Conservation (phyloP, 1,284 basidiomycete species). For the Neotropicomus parvogracilis region DNA sequence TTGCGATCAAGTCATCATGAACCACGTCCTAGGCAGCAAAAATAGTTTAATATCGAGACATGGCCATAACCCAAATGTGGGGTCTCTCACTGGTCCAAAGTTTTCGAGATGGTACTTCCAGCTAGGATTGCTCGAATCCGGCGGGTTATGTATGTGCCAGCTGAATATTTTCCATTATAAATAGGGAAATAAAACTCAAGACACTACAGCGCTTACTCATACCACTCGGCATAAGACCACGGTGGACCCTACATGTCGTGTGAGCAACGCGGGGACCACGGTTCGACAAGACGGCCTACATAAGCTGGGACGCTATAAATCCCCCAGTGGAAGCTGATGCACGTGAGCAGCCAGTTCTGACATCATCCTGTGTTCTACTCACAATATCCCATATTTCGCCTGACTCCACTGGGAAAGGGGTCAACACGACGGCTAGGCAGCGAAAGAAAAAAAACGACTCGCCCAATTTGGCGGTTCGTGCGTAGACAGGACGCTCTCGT, state of each 20-base stretch:
- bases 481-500: conserved; percentile 36
- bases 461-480: conserved; percentile 56
- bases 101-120: conserved; percentile 49
- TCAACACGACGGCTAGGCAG: conserved; percentile 8
- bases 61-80: not conserved
- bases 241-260: conserved; percentile 33
- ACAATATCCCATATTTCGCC: conserved; percentile 60
- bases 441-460: conserved; percentile 10
- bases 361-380: conserved; percentile 18
- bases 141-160: conserved; percentile 40
- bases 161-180: conserved; percentile 22
- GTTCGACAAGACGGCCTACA: conserved; percentile 26
- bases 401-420: conserved; percentile 38
- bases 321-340: conserved; percentile 56
- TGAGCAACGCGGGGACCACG: not conserved
- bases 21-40: conserved; percentile 36
- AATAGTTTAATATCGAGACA: not conserved
- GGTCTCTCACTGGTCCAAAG: conserved; percentile 41
- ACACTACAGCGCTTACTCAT: conserved; percentile 35
- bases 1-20: conserved; percentile 57
- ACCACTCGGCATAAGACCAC: conserved; percentile 54
- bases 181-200: not conserved
- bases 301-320: conserved; percentile 51
- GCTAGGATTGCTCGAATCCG: conserved; percentile 37
- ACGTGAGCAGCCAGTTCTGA: not conserved